Evolutionary conservation across 192 early-diverging fungal genomes (phyloP).

Genomic region (Backusella luteola): DNA sequence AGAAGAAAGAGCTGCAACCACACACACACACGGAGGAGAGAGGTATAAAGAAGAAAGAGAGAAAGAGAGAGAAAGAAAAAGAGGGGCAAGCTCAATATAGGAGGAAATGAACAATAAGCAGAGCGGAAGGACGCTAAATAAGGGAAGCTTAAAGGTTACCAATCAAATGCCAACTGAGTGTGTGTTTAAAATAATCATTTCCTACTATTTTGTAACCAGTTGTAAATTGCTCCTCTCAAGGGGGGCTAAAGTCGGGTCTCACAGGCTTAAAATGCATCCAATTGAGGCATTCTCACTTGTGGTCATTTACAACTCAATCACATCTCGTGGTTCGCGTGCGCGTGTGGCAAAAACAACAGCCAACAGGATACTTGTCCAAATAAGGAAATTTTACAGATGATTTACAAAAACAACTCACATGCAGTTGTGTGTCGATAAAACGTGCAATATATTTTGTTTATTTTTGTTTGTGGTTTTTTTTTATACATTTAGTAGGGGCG

Average conservation of each 20-base stretch:
- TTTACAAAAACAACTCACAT: neutral
- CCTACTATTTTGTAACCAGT: constrained; percentile 5
- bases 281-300: constrained; percentile 11
- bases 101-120: neutral
- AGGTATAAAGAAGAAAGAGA: neutral
- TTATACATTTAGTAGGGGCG: constrained; percentile 40
- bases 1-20: neutral
- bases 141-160: constrained; percentile 8
- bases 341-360: constrained; percentile 9
- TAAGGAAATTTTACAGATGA: constrained; percentile 1
- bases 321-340: constrained; percentile 9
- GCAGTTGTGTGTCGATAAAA: constrained; percentile 2
- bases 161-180: constrained; percentile 11
- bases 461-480: neutral
- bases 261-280: constrained; percentile 8
- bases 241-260: constrained; percentile 1
- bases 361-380: constrained; percentile 3
- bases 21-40: neutral
- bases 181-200: constrained; percentile 10
- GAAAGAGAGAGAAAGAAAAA: neutral
- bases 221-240: neutral
- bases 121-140: neutral
- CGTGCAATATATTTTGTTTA: neutral
- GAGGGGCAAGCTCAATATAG: neutral
- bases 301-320: neutral